These are phyloP conservation scores for Pseudomicrostroma phylloplanum DNA, from an alignment of 1,284 basidiomycete genomes.

Conservation along the genomic window DNA sequence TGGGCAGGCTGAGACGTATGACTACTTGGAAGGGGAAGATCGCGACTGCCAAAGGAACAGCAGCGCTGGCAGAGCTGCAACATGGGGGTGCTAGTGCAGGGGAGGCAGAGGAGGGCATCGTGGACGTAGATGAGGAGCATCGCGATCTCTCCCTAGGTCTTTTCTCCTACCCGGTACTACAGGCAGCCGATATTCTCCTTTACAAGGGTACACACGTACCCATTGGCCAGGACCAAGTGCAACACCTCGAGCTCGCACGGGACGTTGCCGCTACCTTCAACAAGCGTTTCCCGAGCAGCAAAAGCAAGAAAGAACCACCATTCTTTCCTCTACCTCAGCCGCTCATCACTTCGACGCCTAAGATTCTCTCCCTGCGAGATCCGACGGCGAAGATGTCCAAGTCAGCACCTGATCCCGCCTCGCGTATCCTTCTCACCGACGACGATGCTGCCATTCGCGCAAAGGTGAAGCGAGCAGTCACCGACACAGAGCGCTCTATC, in stretches of 20 bases:
- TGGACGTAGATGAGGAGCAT: background rate
- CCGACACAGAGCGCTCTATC: constrained; percentile 65
- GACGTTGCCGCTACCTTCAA: constrained; percentile 82
- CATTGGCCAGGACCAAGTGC: constrained; percentile 88
- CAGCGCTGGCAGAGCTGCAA: background rate
- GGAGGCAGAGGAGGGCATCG: background rate
- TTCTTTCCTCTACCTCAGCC: background rate
- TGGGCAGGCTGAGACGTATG: constrained; percentile 79
- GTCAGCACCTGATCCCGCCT: constrained; percentile 70
- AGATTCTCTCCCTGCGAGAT: constrained; percentile 70
- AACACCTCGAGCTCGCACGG: constrained; percentile 81
- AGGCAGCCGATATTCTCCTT: constrained; percentile 83
- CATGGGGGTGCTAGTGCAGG: constrained; percentile 30
- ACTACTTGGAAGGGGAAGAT: constrained; percentile 78
- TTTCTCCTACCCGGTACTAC: constrained; percentile 85
- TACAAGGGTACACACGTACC: constrained; percentile 91
- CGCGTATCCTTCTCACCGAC: constrained; percentile 82
- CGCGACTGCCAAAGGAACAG: background rate
- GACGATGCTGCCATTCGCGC: constrained; percentile 59
- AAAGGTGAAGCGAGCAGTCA: constrained; percentile 77
- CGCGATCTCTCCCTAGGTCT: constrained; percentile 73
- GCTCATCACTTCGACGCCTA: constrained; percentile 6
- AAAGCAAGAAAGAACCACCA: background rate
- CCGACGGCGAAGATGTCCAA: constrained; percentile 91
- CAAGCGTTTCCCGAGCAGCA: constrained; percentile 56